A percentile compares a stretch with the other conserved stretches of the same genome.
Evolutionary conservation across 345 rosid species (phyloP).

Genomic region (Salix koriyanagi): DNA sequence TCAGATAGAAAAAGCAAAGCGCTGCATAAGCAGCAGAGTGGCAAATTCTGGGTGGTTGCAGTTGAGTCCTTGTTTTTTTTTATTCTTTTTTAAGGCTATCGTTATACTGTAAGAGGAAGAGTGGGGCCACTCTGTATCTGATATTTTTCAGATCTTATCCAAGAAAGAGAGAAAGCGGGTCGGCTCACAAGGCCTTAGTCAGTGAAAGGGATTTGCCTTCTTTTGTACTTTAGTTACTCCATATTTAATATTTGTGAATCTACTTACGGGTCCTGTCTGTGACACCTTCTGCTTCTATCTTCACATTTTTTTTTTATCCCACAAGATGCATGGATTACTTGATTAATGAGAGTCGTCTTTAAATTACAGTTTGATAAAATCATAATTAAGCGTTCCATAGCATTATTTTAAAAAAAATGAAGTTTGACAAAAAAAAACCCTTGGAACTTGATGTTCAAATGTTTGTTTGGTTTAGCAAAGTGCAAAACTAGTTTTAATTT

Average conservation of each 20-base stretch:
- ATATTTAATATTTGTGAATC: background rate
- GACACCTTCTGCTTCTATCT: background rate
- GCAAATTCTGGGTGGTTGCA: background rate
- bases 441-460: too few species aligned
- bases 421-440: too few species aligned
- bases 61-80: too few species aligned
- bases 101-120: background rate
- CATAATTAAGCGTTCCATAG: too few species aligned
- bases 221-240: background rate
- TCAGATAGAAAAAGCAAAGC: background rate
- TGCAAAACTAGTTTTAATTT: too few species aligned
- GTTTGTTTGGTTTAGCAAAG: too few species aligned
- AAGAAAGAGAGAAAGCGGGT: background rate
- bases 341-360: too few species aligned
- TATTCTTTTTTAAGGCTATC: background rate
- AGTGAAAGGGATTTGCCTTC: slow-evolving; percentile 13
- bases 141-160: slow-evolving; percentile 40
- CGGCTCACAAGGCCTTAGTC: slow-evolving; percentile 20
- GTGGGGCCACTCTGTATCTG: slow-evolving; percentile 19
- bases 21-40: background rate
- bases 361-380: too few species aligned
- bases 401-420: too few species aligned
- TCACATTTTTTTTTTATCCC: background rate
- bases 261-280: background rate
- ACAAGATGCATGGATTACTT: background rate